Percentiles rank a stretch among this genome's conserved stretches.
Evolutionary conservation across 495 filamentous ascomycete genomes (phyloP).

Genomic region (Friedmanniomyces simplex): DNA sequence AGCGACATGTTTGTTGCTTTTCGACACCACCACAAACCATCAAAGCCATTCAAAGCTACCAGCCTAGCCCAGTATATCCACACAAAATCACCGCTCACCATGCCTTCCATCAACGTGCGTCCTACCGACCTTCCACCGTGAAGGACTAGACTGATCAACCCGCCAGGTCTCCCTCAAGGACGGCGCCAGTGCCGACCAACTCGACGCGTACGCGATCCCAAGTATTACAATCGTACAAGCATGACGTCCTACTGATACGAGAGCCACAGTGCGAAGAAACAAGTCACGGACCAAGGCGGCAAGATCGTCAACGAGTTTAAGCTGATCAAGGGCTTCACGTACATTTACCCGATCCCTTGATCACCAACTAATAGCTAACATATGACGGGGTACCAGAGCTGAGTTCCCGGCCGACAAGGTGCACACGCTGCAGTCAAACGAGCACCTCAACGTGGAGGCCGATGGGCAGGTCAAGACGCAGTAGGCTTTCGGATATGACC

Average conservation of each 20-base stretch:
- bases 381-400: slow-evolving; percentile 43
- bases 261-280: slow-evolving; percentile 56
- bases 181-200: slow-evolving; percentile 46
- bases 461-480: slow-evolving; percentile 64
- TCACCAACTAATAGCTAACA: background rate
- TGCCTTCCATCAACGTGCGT: slow-evolving; percentile 21
- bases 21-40: too few species aligned
- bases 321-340: slow-evolving; percentile 88
- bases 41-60: too few species aligned
- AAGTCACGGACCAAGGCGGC: slow-evolving; percentile 60
- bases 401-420: slow-evolving; percentile 59
- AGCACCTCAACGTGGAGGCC: slow-evolving; percentile 66
- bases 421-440: slow-evolving; percentile 47
- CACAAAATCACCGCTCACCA: background rate
- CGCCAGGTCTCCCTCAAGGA: slow-evolving; percentile 69
- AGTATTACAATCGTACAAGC: background rate
- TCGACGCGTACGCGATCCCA: slow-evolving; percentile 50
- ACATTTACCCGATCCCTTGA: slow-evolving; percentile 29
- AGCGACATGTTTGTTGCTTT: slow-evolving; percentile 39
- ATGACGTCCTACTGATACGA: background rate
- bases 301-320: slow-evolving; percentile 71
- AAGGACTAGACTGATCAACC: background rate
- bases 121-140: background rate
- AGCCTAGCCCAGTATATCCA: background rate
- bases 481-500: slow-evolving; percentile 29